phyloP scores from a whole-genome alignment of 2,329 filamentous ascomycete genomes.

The Neoscytalidium dimidiatum region DNA sequence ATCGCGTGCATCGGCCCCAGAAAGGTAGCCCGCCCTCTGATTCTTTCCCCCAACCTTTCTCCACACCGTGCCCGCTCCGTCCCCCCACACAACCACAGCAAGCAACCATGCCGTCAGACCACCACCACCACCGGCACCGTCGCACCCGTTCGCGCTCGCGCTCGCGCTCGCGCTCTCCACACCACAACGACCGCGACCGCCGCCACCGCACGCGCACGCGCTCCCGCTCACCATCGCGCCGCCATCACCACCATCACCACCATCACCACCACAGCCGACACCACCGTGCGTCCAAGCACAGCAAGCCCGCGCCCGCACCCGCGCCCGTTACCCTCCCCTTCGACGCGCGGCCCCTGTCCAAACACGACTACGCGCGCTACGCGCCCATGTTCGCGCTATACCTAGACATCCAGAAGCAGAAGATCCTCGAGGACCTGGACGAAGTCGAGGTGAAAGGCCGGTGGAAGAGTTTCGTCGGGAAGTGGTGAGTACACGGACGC shows the following conservation, averaged over 20 bases:
- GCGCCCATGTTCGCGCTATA: conserved; percentile 79
- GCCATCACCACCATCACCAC: neutral
- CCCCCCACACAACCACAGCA: neutral
- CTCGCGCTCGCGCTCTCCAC: conserved; percentile 37
- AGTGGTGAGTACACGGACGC: conserved; percentile 64
- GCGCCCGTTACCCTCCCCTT: conserved; percentile 57
- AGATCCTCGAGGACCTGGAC: conserved; percentile 67
- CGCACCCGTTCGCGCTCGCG: conserved; percentile 35
- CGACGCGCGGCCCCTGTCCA: conserved; percentile 65
- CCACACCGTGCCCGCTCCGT: neutral
- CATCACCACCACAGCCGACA: neutral
- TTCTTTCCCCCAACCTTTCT: neutral
- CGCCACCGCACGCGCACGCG: conserved; percentile 39
- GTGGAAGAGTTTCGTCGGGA: conserved; percentile 90
- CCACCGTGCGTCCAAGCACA: neutral
- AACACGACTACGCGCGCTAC: conserved; percentile 67
- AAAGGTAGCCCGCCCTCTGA: too few relatives aligned
- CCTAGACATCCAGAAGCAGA: conserved; percentile 82
- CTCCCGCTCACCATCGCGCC: conserved; percentile 29
- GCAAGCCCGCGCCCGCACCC: neutral
- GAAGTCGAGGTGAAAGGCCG: conserved; percentile 77
- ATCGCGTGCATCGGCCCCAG: neutral
- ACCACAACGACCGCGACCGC: conserved; percentile 38
- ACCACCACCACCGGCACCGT: neutral
- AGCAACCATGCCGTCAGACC: conserved; percentile 9